phyloP scores from a whole-genome alignment of 129 eudicot species.

The Ambrosia trifida region DNA sequence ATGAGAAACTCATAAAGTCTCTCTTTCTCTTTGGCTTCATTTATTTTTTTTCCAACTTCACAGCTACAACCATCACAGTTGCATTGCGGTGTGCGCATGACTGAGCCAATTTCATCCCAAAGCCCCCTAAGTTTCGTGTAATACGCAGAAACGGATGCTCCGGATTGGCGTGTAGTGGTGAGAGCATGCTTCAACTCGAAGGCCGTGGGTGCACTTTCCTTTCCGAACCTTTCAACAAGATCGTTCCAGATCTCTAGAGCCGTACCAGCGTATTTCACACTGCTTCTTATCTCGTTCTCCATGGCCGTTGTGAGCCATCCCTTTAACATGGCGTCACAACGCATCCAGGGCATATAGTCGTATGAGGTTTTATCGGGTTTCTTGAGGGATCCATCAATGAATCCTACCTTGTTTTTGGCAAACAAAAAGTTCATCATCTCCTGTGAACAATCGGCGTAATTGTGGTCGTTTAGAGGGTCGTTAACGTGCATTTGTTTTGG shows the following conservation, averaged over 20 bases:
- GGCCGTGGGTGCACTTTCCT: not conserved
- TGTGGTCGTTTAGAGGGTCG: too few relatives aligned
- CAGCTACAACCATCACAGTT: not conserved
- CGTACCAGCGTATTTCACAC: not conserved
- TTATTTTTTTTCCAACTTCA: not conserved
- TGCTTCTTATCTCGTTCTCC: not conserved
- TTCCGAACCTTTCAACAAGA: not conserved
- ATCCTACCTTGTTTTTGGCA: not conserved
- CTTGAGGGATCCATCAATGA: not conserved
- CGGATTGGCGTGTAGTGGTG: not conserved
- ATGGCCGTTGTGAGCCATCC: too few relatives aligned
- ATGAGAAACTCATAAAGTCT: too few relatives aligned
- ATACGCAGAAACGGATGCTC: too few relatives aligned
- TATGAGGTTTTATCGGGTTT: not conserved
- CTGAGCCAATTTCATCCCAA: not conserved
- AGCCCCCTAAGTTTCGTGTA: not conserved
- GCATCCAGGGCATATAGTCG: not conserved
- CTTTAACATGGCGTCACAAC: slow-evolving; percentile 7
- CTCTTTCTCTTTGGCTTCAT: not conserved
- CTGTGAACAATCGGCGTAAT: too few relatives aligned
- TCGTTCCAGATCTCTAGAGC: not conserved
- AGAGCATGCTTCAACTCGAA: not conserved
- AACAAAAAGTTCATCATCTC: too few relatives aligned
- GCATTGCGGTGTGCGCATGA: not conserved
- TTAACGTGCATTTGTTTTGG: too few relatives aligned